Evolutionary conservation across 345 rosid species (phyloP).

Genomic region (Eucalyptus pumila): DNA sequence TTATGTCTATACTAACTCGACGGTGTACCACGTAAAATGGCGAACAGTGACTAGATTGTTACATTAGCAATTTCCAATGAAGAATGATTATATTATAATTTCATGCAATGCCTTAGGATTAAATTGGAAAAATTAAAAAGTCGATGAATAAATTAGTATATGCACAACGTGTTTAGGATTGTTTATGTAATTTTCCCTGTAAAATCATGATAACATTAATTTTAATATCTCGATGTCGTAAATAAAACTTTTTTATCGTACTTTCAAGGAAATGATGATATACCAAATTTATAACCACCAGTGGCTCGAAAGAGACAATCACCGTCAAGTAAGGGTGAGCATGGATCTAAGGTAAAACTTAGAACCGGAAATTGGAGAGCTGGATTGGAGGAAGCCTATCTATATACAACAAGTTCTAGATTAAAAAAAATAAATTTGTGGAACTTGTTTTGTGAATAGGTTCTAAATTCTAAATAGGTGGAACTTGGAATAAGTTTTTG

Average conservation of each 20-base stretch:
- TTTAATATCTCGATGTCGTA: too few species aligned
- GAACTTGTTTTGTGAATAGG: rapidly evolving
- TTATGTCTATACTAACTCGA: not conserved
- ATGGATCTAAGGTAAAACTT: rapidly evolving
- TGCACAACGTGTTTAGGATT: too few species aligned
- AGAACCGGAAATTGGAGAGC: rapidly evolving
- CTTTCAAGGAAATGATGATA: too few species aligned
- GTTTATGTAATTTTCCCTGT: too few species aligned
- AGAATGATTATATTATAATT: too few species aligned
- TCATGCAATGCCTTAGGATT: rapidly evolving
- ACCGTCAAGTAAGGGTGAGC: too few species aligned
- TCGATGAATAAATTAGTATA: not conserved
- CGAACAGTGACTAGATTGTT: rapidly evolving
- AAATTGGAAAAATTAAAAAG: not conserved
- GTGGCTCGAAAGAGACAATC: too few species aligned
- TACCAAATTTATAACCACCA: too few species aligned
- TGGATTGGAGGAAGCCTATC: rapidly evolving
- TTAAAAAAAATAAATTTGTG: too few species aligned
- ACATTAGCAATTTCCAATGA: not conserved
- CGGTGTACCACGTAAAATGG: rapidly evolving
- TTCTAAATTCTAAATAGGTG: too few species aligned
- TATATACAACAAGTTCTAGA: rapidly evolving
- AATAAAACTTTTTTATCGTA: rapidly evolving
- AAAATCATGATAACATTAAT: too few species aligned
- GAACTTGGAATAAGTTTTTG: too few species aligned